Percentiles rank a stretch among this genome's conserved stretches.
Evolutionary conservation across 2,329 filamentous ascomycete species (phyloP).

Genomic region (Thermomyces lanuginosus): DNA sequence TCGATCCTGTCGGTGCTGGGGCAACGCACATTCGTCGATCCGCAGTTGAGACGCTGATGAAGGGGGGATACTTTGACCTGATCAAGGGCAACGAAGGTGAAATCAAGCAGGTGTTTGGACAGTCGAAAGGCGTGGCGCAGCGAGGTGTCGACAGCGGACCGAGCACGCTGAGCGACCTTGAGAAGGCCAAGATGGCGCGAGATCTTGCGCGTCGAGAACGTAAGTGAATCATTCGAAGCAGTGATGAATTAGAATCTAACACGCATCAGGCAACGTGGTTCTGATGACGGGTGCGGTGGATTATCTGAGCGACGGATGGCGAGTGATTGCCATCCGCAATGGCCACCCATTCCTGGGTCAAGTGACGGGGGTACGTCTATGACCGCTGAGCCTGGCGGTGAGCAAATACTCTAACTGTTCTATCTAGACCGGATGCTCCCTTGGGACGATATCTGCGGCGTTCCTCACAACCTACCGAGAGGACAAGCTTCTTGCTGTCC

Average conservation of each 20-base stretch:
- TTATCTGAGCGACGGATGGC: conserved; percentile 56
- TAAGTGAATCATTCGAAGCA: conserved; percentile 7
- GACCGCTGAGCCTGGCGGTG: not conserved
- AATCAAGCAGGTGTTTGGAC: conserved; percentile 54
- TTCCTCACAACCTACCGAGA: conserved; percentile 48
- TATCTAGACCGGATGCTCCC: conserved; percentile 54
- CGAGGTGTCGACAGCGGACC: conserved; percentile 67
- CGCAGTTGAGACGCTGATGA: conserved; percentile 55
- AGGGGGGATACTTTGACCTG: conserved; percentile 60
- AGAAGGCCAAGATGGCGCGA: conserved; percentile 47
- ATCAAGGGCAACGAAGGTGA: conserved; percentile 94
- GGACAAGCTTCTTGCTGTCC: conserved; percentile 54
- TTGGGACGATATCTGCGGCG: conserved; percentile 67
- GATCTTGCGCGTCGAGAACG: conserved; percentile 51
- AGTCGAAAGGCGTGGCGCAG: conserved; percentile 38
- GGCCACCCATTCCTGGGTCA: conserved; percentile 47
- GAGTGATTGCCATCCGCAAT: conserved; percentile 54
- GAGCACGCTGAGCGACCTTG: conserved; percentile 35
- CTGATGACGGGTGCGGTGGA: conserved; percentile 71
- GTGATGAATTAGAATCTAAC: conserved; percentile 2
- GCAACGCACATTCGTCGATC: conserved; percentile 59
- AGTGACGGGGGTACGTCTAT: conserved; percentile 26
- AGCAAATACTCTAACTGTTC: not conserved
- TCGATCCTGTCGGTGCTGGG: conserved; percentile 82
- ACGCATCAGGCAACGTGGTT: conserved; percentile 40